Conservation (phyloP, 257 asterid species). For the Jasminum sambac region DNA sequence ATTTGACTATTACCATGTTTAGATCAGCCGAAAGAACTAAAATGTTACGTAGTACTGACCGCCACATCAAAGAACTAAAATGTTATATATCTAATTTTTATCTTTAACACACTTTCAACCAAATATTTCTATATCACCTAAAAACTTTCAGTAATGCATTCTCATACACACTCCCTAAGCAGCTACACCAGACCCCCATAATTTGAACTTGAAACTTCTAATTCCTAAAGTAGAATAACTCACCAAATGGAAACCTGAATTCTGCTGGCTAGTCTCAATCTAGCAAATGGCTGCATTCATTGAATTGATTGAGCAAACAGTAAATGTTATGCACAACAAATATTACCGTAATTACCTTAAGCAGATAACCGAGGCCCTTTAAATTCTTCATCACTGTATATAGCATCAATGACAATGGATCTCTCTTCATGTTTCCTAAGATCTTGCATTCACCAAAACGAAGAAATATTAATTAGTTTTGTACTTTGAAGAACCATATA, state of each 20-base stretch:
- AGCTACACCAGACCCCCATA: no score
- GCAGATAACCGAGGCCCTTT: slow-evolving; percentile 66
- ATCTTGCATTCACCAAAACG: slow-evolving; percentile 52
- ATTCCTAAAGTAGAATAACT: not conserved
- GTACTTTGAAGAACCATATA: slow-evolving; percentile 20
- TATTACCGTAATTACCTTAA: slow-evolving; percentile 57
- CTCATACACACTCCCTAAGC: no score
- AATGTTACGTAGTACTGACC: not conserved
- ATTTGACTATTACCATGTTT: not conserved
- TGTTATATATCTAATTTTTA: no score
- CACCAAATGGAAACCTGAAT: slow-evolving; percentile 3
- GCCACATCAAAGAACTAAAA: not conserved
- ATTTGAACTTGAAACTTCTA: not conserved
- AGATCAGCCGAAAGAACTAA: not conserved
- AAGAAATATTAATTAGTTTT: slow-evolving; percentile 22
- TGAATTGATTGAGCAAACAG: slow-evolving; percentile 11
- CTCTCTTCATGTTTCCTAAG: slow-evolving; percentile 83
- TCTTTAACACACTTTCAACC: no score
- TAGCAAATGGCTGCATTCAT: slow-evolving; percentile 15
- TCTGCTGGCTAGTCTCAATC: slow-evolving; percentile 12
- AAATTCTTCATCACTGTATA: slow-evolving; percentile 78
- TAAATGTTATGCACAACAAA: slow-evolving; percentile 25
- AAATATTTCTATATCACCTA: no score
- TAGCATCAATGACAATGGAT: slow-evolving; percentile 75
- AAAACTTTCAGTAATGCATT: no score